A percentile compares a stretch with the other conserved stretches of the same genome.
Conservation (phyloP, 192 early-diverging fungal species). For the Rhizophagus clarus region DNA sequence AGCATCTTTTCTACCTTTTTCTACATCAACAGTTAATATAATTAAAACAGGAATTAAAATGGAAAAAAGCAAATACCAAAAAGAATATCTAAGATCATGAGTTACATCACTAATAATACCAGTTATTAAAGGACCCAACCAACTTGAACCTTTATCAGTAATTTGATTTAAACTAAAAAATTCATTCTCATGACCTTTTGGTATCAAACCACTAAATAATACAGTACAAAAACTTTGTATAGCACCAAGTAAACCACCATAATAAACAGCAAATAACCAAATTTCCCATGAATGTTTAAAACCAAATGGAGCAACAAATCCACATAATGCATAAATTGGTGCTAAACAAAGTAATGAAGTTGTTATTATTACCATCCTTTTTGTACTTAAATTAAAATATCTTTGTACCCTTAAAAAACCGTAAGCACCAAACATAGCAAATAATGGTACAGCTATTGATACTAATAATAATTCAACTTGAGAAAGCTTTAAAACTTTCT, state of each 20-base stretch:
- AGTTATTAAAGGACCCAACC: slow-evolving; percentile 74
- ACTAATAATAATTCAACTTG: slow-evolving; percentile 54
- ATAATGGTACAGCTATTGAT: slow-evolving; percentile 58
- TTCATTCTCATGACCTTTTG: slow-evolving; percentile 65
- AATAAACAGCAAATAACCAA: slow-evolving; percentile 58
- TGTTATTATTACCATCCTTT: slow-evolving; percentile 56
- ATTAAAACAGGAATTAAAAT: slow-evolving; percentile 55
- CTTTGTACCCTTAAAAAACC: slow-evolving; percentile 60
- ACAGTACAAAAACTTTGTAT: slow-evolving; percentile 58
- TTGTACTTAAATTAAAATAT: slow-evolving; percentile 51
- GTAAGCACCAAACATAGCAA: slow-evolving; percentile 57
- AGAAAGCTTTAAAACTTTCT: slow-evolving; percentile 51
- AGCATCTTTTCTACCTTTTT: slow-evolving; percentile 58
- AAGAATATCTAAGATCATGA: slow-evolving; percentile 57
- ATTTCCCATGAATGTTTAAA: slow-evolving; percentile 57
- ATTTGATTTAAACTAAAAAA: slow-evolving; percentile 74
- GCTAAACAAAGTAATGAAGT: slow-evolving; percentile 48
- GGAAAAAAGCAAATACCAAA: slow-evolving; percentile 53
- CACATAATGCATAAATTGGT: slow-evolving; percentile 64
- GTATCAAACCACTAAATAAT: slow-evolving; percentile 64
- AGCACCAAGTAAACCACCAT: slow-evolving; percentile 65
- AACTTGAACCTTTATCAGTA: slow-evolving; percentile 72
- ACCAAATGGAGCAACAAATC: slow-evolving; percentile 59
- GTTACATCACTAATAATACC: slow-evolving; percentile 60
- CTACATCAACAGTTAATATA: slow-evolving; percentile 57